A percentile compares a stretch with the other conserved stretches of the same genome.
phyloP scores from a whole-genome alignment of 2,329 filamentous ascomycete species.

The Aspergillus melleus region DNA sequence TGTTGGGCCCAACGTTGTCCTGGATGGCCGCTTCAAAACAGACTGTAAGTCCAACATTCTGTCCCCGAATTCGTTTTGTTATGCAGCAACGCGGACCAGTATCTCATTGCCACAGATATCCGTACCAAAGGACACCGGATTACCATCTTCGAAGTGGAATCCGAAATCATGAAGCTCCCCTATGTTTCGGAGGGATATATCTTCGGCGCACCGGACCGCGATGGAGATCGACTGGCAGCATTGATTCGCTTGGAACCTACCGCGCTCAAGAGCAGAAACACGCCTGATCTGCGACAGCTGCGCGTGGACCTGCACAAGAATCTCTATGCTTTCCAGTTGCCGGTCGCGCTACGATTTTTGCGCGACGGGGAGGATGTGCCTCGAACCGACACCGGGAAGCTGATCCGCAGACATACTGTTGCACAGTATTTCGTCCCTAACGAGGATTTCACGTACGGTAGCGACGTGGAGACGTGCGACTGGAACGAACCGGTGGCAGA shows the following conservation, averaged over 20 bases:
- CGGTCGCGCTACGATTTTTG: background rate
- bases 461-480: background rate
- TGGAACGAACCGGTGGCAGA: background rate
- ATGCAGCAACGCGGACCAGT: background rate
- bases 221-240: background rate
- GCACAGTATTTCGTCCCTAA: background rate
- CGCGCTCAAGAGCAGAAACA: background rate
- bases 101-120: slow-evolving; percentile 8
- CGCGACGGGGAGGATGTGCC: background rate
- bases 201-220: slow-evolving; percentile 10
- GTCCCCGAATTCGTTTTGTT: background rate
- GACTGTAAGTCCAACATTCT: slow-evolving; percentile 15
- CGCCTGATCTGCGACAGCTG: background rate
- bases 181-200: slow-evolving; percentile 18
- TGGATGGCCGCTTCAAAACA: slow-evolving; percentile 18
- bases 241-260: slow-evolving; percentile 2
- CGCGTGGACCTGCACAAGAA: background rate
- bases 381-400: background rate
- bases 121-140: slow-evolving; percentile 19
- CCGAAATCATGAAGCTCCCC: slow-evolving; percentile 13
- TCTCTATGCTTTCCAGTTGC: background rate
- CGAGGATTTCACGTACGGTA: background rate
- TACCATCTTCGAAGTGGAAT: slow-evolving; percentile 16
- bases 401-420: background rate
- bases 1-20: slow-evolving; percentile 13